A percentile compares a stretch with the other conserved stretches of the same genome.
Conservation (phyloP, 225 moss, liverwort and hornwort species). For the Rhytidiadelphus loreus region DNA sequence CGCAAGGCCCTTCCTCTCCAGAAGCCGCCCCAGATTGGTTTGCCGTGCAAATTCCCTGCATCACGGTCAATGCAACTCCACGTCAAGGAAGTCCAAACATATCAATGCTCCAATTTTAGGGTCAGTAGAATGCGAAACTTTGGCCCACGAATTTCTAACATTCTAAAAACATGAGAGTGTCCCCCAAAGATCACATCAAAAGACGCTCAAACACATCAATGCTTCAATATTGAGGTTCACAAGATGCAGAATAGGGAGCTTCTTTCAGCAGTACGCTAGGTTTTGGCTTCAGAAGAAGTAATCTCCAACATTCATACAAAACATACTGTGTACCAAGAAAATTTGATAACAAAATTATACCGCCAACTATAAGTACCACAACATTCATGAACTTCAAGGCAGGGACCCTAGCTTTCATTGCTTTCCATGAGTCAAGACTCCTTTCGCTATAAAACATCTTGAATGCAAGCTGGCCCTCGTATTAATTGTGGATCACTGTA, state of each 20-base stretch:
- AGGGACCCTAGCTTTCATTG: not conserved
- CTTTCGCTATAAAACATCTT: not conserved
- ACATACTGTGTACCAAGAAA: not conserved
- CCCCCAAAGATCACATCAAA: not conserved
- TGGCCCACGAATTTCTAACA: not conserved
- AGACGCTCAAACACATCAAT: not conserved
- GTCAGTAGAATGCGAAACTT: not conserved
- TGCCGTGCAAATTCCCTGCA: not conserved
- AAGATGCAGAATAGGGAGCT: not conserved
- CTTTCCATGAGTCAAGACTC: not conserved
- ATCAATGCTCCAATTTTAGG: not conserved
- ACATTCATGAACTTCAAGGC: not conserved
- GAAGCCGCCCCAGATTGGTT: not conserved
- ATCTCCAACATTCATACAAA: too few species aligned
- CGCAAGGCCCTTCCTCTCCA: not conserved
- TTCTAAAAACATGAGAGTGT: not conserved
- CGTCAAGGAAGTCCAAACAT: not conserved
- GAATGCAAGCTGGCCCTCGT: not conserved
- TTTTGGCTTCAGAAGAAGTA: not conserved
- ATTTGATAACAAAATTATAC: not conserved
- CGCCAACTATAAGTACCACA: not conserved
- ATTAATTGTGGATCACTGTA: not conserved
- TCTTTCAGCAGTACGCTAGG: not conserved
- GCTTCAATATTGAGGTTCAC: not conserved
- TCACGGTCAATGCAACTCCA: not conserved